Conservation (phyloP, 2,329 filamentous ascomycete genomes). For the Fusarium veterinarium region DNA sequence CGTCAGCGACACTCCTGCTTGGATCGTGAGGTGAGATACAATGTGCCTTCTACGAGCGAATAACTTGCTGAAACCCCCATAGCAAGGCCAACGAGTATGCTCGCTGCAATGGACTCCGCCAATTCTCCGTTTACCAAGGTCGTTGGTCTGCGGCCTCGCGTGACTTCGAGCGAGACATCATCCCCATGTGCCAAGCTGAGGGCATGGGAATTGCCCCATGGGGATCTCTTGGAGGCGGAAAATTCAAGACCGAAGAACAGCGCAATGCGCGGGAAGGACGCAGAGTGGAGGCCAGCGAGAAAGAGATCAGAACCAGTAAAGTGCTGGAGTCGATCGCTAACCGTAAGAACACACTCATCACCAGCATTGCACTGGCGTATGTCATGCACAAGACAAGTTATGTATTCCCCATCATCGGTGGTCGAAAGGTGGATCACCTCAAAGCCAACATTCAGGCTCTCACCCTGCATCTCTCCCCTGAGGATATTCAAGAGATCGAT, state of each 20-base stretch:
- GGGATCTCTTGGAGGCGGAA: constrained; percentile 65
- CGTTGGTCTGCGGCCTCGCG: constrained; percentile 54
- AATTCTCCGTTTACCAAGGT: constrained; percentile 68
- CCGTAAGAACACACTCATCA: constrained; percentile 57
- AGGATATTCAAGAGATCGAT: constrained; percentile 76
- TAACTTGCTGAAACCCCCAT: constrained; percentile 11
- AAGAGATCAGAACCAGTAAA: constrained; percentile 63
- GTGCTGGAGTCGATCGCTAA: constrained; percentile 62
- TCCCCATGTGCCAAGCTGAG: constrained; percentile 57
- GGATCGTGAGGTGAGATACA: constrained; percentile 64
- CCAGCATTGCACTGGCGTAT: constrained; percentile 74
- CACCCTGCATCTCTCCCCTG: constrained; percentile 65
- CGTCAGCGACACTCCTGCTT: constrained; percentile 75
- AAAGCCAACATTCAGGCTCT: constrained; percentile 77
- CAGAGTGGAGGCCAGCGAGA: constrained; percentile 56
- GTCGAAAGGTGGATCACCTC: constrained; percentile 75
- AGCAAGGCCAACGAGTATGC: constrained; percentile 76
- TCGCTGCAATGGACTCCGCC: constrained; percentile 74
- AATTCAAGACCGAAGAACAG: constrained; percentile 56
- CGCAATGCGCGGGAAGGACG: constrained; percentile 52
- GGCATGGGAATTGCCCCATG: constrained; percentile 68
- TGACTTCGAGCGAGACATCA: constrained; percentile 57
- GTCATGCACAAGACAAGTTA: constrained; percentile 78
- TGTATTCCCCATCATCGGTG: constrained; percentile 79
- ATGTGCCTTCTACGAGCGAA: not conserved